These are phyloP conservation scores for Botrytis aclada DNA, from an alignment of 2,329 filamentous ascomycete species.

Conservation along the genomic window DNA sequence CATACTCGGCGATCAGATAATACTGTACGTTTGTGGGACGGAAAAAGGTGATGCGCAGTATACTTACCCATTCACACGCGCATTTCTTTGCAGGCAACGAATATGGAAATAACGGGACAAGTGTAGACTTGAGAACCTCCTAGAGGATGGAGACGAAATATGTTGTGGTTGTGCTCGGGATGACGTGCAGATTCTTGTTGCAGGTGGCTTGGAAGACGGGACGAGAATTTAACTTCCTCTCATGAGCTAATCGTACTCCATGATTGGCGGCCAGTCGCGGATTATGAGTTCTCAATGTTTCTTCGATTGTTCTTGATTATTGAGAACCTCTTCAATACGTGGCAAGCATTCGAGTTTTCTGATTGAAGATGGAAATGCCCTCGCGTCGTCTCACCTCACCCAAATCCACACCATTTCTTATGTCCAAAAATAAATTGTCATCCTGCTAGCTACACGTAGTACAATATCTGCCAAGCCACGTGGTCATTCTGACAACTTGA, in stretches of 20 bases:
- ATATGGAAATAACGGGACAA: conserved; percentile 15
- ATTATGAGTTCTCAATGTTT: not conserved
- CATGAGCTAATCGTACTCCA: not conserved
- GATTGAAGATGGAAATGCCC: not conserved
- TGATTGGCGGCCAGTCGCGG: not conserved
- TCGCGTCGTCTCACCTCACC: not conserved
- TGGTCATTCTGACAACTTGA: conserved; percentile 9
- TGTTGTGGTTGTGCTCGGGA: conserved; percentile 10
- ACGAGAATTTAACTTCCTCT: not conserved
- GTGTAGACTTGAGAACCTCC: not conserved
- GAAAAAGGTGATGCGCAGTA: conserved; percentile 4
- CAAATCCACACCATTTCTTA: not conserved
- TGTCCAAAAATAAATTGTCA: not conserved
- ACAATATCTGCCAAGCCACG: conserved; percentile 11
- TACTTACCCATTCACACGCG: not conserved
- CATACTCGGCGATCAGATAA: conserved; percentile 12
- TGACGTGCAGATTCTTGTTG: conserved; percentile 15
- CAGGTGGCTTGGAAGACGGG: not conserved
- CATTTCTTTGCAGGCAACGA: conserved; percentile 2
- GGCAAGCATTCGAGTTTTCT: not conserved
- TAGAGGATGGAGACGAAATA: not conserved
- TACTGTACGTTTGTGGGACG: not conserved
- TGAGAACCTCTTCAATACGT: not conserved
- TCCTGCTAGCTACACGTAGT: not conserved
- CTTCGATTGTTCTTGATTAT: not conserved